Evolutionary conservation across 257 asterid genomes (phyloP).

Genomic region (Paulownia fortunei): DNA sequence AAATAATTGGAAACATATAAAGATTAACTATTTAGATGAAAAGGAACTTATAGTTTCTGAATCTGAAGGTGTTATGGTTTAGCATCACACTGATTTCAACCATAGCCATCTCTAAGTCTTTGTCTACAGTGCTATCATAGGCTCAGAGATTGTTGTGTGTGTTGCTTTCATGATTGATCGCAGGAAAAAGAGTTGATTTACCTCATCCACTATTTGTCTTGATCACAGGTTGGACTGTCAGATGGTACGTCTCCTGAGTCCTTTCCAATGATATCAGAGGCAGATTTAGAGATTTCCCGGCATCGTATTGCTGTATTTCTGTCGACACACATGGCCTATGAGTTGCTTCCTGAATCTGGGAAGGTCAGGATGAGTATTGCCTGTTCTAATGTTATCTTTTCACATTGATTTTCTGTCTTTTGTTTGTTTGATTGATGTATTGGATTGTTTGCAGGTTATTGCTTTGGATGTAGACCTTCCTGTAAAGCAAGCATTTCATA

Average conservation of each 20-base stretch:
- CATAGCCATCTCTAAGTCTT: not conserved
- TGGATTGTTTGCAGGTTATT: conserved; percentile 59
- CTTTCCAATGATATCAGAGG: conserved; percentile 65
- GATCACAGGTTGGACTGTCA: conserved; percentile 70
- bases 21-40: conserved; percentile 16
- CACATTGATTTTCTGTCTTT: not conserved
- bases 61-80: conserved; percentile 21
- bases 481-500: conserved; percentile 94
- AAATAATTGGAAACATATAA: not conserved
- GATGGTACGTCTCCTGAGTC: conserved; percentile 63
- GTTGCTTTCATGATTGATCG: conserved; percentile 9
- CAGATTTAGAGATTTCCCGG: conserved; percentile 76
- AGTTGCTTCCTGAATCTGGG: conserved; percentile 94
- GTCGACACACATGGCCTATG: conserved; percentile 83
- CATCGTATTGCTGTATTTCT: conserved; percentile 72
- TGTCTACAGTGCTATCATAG: not conserved
- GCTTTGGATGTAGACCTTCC: conserved; percentile 91
- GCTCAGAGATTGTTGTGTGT: not conserved
- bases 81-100: conserved; percentile 18
- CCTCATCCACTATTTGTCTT: conserved; percentile 26
- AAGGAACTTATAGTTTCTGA: conserved; percentile 17
- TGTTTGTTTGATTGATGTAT: conserved; percentile 19
- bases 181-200: conserved; percentile 18
- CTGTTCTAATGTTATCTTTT: conserved; percentile 12
- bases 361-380: conserved; percentile 55